Base-by-base conservation (phyloP, 495 filamentous ascomycete species). In the Aspergillus heteromorphus region DNA sequence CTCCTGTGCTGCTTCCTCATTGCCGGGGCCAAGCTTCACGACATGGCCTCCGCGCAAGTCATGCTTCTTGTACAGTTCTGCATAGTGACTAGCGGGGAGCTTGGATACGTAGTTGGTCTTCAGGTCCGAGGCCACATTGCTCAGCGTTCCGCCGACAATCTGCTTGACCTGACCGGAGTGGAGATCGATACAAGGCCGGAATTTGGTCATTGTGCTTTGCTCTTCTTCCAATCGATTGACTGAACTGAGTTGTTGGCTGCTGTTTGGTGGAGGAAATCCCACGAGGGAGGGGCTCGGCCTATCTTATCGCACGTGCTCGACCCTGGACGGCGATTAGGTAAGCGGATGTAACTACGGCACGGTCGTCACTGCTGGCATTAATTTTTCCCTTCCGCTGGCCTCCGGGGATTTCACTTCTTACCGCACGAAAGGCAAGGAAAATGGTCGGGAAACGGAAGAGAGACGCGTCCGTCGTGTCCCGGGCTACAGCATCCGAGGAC, bases 141-240 rank as follows among this genome's bases (percentile, higher is more conserved):
- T 87, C 57, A 97, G 79, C 0, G 93, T 97, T 40, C 92, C 92
- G 49, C 93, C 93, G 34, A 98, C 92, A 61, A 98, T 98, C 72
- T 98, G 93, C 75, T 98, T 98, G 25, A 98, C 93, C 67, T 89
- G 82, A 6, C 95, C 95, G 8, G 91, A 85, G 73, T 98, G 93
- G 23, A 98, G 80, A 72, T 98, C 93, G 69, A 98, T 97, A 67
- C 93, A 98, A 14, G 93, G 95, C 13, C 93, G 80, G 69, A 97
- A 98, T 64, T 84, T 81, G 3, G 95, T 97, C 93, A 98, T 98
- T 54, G 65, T 77, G 25, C n/a, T n/a, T n/a, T n/a, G n/a, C n/a
- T n/a, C n/a, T n/a, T n/a, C n/a, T n/a, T 13, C 18, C 45, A 40
- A 55, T 54, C n/a, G n/a, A n/a, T n/a, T n/a, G n/a, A n/a, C n/a